Percentiles rank a stretch among this genome's conserved stretches.
Conservation (phyloP, 768 basidiomycete genomes). For the Pisolithus orientalis region DNA sequence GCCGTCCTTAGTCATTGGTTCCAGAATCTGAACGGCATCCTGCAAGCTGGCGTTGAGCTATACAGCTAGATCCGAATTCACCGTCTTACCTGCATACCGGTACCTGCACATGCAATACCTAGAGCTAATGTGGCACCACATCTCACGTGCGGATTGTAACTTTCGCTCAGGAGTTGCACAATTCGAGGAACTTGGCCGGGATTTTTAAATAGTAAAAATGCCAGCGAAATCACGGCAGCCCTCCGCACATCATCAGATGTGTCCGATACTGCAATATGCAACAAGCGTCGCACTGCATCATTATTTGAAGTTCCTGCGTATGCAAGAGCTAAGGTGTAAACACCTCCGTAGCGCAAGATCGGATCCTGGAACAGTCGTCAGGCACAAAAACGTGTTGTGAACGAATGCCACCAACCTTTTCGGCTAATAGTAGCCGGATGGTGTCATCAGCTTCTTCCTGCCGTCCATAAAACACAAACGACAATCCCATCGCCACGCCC, state of each 20-base stretch:
- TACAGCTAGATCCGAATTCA: background rate
- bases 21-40: constrained; percentile 94
- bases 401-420: constrained; percentile 59
- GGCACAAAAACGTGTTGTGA: background rate
- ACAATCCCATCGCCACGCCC: constrained; percentile 86
- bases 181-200: constrained; percentile 94
- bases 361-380: constrained; percentile 59
- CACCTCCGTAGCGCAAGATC: constrained; percentile 94
- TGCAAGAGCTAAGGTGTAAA: constrained; percentile 92
- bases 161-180: constrained; percentile 94
- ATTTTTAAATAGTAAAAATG: constrained; percentile 96
- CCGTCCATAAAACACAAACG: constrained; percentile 87
- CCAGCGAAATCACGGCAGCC: constrained; percentile 92
- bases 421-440: constrained; percentile 68
- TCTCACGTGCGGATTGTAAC: constrained; percentile 97
- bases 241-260: constrained; percentile 96
- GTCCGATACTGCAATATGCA: constrained; percentile 97
- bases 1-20: constrained; percentile 97
- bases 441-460: constrained; percentile 91
- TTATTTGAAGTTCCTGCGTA: constrained; percentile 97
- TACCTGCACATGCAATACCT: constrained; percentile 96
- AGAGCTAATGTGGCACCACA: constrained; percentile 95
- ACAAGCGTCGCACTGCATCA: constrained; percentile 79
- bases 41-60: constrained; percentile 24
- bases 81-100: constrained; percentile 71